A percentile compares a stretch with the other conserved stretches of the same genome.
phyloP scores from a whole-genome alignment of 176 grass and related monocot genomes.

The Avena atlantica region DNA sequence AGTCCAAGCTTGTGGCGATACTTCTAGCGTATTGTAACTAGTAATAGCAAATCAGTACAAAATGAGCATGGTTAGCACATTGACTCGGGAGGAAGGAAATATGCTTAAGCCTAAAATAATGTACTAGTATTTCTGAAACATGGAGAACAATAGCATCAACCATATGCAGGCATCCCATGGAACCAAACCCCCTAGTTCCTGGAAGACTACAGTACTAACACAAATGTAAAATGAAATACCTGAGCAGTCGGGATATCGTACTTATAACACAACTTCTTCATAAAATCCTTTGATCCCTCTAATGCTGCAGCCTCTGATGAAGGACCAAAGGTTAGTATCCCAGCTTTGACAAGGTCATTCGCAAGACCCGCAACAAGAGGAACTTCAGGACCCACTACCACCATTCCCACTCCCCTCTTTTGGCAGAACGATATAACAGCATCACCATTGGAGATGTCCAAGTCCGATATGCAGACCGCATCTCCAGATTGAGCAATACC shows the following conservation, averaged over 20 bases:
- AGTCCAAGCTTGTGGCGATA: neutral
- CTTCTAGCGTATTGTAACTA: neutral
- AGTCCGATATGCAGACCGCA: conserved; percentile 62
- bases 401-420: conserved; percentile 67
- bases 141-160: neutral
- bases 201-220: neutral
- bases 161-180: neutral
- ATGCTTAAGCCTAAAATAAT: neutral
- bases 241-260: conserved; percentile 87
- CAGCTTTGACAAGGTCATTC: conserved; percentile 66
- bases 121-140: neutral
- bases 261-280: conserved; percentile 89
- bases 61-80: neutral
- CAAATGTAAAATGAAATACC: conserved; percentile 45
- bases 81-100: conserved; percentile 9
- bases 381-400: conserved; percentile 84
- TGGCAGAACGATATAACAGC: conserved; percentile 66
- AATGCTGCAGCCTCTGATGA: conserved; percentile 79
- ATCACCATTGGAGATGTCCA: conserved; percentile 59
- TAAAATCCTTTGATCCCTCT: conserved; percentile 92
- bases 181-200: neutral
- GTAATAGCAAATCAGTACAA: neutral
- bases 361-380: conserved; percentile 77
- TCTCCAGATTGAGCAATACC: conserved; percentile 74
- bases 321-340: conserved; percentile 75